Evolutionary conservation across 257 asterid species (phyloP), one percentile per base, ranked within the genome.

Genomic region (Solanum chaucha): DNA sequence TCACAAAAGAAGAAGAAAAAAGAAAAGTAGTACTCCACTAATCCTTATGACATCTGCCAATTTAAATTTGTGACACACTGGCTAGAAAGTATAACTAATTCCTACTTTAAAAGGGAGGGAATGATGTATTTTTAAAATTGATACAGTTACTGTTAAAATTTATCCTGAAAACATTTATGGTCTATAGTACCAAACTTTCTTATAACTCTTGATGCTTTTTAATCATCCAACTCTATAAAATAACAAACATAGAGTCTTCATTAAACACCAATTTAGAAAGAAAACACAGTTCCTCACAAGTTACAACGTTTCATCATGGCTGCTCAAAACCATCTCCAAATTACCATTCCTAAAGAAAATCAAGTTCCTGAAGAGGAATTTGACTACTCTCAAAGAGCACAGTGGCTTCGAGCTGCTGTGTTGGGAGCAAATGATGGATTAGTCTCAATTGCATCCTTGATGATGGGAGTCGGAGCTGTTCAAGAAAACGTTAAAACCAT

Each of bases 371-470:
- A 70, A 8, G 85, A 87, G 7, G 89, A 90, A 34, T 91, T 92
- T 89, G 92, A 92, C 89, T 92, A 92, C 91, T 92, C 94, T 68
- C 8, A 90, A 89, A 70, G 88, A 71, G 48, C 81, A 36, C 82
- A 73, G 48, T 73, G 48, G 82, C 10, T 73, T 73, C 82, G 82
- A 10, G 51, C 82, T 82, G 91, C 80, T 34, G 93, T 94, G 19
- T 86, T 93, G 78, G 95, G 94, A 35, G 82, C 82, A 13, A 73
- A 73, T 22, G 51, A 73, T 73, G 55, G 82, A 73, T 73, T 73
- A 73, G 82, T 73, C 82, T 73, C 82, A 73, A 36, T 73, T 73
- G 55, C 51, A 73, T 74, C 82, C 82, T 74, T 74, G 82, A 74
- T 74, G 55, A 74, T 74, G 82, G 51, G 82, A 0, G 82, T 74